Percentiles rank a stretch among this genome's conserved stretches.
Conservation (phyloP, 495 filamentous ascomycete genomes). For the Penicillium alfredii region DNA sequence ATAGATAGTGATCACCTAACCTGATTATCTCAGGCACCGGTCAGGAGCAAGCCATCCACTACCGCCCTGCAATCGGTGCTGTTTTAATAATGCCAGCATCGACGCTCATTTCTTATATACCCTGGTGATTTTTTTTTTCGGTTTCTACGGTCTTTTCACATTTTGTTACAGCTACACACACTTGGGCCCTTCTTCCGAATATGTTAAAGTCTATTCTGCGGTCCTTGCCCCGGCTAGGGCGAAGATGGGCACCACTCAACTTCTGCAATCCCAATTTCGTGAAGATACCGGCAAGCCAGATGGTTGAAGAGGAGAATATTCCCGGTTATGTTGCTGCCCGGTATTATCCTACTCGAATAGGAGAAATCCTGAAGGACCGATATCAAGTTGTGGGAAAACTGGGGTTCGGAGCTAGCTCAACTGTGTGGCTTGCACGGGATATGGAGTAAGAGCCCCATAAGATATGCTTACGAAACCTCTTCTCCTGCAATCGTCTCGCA, state of each 20-base stretch:
- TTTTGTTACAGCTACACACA: too few species aligned
- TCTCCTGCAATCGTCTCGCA: neutral
- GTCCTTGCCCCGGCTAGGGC: constrained; percentile 15
- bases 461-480: neutral
- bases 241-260: constrained; percentile 18
- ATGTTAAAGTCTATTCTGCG: constrained; percentile 14
- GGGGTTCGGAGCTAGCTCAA: constrained; percentile 32
- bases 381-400: constrained; percentile 36
- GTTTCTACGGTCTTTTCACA: too few species aligned
- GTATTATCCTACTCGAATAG: constrained; percentile 33
- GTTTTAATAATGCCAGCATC: too few species aligned
- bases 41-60: too few species aligned
- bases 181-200: too few species aligned
- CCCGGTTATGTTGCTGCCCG: constrained; percentile 25
- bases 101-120: too few species aligned
- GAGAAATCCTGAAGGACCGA: constrained; percentile 30
- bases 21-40: too few species aligned
- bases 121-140: too few species aligned
- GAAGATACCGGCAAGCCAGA: constrained; percentile 4
- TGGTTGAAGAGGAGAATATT: constrained; percentile 20
- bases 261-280: constrained; percentile 19
- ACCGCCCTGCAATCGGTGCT: too few species aligned
- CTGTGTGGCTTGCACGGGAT: constrained; percentile 32
- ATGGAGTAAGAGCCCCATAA: constrained; percentile 22
- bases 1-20: too few species aligned